These are phyloP conservation scores for Aphelidium insulamus DNA, from an alignment of 371 early-diverging fungal genomes.

Conservation along the genomic window DNA sequence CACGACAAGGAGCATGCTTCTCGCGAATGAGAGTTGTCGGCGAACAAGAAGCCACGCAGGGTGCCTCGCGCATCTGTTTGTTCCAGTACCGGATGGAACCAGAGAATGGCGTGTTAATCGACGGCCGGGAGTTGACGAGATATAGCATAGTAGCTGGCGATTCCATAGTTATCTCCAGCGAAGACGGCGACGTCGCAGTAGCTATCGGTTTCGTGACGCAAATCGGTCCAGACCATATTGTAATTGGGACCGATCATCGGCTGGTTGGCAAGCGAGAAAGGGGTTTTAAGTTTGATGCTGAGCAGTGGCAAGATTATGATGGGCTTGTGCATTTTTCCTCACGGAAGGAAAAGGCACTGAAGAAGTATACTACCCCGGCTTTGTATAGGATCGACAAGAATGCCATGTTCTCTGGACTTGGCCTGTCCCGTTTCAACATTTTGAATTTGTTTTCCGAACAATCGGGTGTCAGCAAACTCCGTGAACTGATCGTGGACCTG, in stretches of 20 bases:
- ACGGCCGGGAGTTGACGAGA: too few relatives aligned
- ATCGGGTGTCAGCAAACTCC: slow-evolving; percentile 17
- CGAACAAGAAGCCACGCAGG: too few relatives aligned
- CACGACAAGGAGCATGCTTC: too few relatives aligned
- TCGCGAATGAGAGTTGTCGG: too few relatives aligned
- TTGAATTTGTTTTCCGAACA: slow-evolving; percentile 32
- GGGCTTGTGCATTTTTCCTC: slow-evolving; percentile 12
- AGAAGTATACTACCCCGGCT: slow-evolving; percentile 4
- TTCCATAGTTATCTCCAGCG: slow-evolving; percentile 55
- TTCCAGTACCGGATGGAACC: too few relatives aligned
- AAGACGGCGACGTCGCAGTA: slow-evolving; percentile 42
- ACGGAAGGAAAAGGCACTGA: not conserved
- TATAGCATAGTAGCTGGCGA: too few relatives aligned
- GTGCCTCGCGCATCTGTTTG: too few relatives aligned
- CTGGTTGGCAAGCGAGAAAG: slow-evolving; percentile 32
- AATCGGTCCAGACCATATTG: slow-evolving; percentile 18
- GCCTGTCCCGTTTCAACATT: slow-evolving; percentile 43
- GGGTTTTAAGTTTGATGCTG: slow-evolving; percentile 15
- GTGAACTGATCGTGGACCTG: slow-evolving; percentile 61
- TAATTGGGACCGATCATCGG: slow-evolving; percentile 32
- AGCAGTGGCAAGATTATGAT: slow-evolving; percentile 19
- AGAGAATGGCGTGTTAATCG: too few relatives aligned
- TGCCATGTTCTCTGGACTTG: slow-evolving; percentile 39
- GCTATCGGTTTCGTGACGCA: slow-evolving; percentile 47
- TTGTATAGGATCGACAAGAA: slow-evolving; percentile 66